Conservation (phyloP, 805 yeast genomes). For the Candida maris region DNA sequence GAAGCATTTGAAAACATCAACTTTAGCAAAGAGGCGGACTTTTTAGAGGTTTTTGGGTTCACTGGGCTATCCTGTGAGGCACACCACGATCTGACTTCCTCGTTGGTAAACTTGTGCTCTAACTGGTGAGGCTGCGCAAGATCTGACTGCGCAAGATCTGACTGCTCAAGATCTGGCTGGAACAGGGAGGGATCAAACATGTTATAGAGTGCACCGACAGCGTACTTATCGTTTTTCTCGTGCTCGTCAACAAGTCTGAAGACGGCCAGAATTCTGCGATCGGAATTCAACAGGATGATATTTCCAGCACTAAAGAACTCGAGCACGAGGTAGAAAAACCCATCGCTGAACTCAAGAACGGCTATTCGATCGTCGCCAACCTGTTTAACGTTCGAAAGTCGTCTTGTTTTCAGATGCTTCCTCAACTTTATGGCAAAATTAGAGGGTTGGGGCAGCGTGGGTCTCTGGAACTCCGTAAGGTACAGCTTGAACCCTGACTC, state of each 20-base stretch:
- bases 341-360: constrained; percentile 82
- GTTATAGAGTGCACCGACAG: constrained; percentile 70
- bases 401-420: constrained; percentile 77
- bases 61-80: constrained; percentile 32
- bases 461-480: constrained; percentile 74
- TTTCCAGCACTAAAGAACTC: constrained; percentile 97
- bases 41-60: constrained; percentile 36
- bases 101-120: constrained; percentile 34
- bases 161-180: constrained; percentile 10
- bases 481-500: constrained; percentile 87
- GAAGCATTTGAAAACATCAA: constrained; percentile 64
- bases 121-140: too few relatives aligned
- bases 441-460: constrained; percentile 77
- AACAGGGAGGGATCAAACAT: constrained; percentile 57
- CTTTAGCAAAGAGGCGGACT: constrained; percentile 63
- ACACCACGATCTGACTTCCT: constrained; percentile 40
- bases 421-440: constrained; percentile 82
- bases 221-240: constrained; percentile 58
- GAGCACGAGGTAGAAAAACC: constrained; percentile 67
- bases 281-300: constrained; percentile 69
- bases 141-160: not conserved
- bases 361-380: constrained; percentile 79
- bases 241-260: constrained; percentile 78
- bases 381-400: constrained; percentile 70
- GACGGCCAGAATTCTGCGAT: constrained; percentile 62